These are phyloP conservation scores for Deinandra increscens DNA, from an alignment of 129 eudicot species.

Conservation along the genomic window DNA sequence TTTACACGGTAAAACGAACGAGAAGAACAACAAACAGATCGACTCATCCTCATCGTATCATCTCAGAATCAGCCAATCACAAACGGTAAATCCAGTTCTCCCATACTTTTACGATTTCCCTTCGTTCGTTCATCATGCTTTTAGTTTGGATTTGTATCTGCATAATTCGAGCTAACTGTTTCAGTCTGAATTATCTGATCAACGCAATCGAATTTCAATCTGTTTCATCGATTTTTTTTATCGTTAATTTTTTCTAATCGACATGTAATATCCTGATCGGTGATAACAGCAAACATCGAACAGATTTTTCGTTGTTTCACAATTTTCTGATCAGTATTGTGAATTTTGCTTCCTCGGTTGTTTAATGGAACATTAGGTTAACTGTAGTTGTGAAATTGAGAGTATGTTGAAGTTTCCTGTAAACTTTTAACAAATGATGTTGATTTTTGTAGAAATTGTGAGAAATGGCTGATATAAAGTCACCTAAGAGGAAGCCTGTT, in stretches of 20 bases:
- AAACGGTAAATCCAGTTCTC: conserved; percentile 18
- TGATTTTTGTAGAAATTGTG: conserved; percentile 13
- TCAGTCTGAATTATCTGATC: conserved; percentile 9
- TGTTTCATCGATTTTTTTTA: background rate
- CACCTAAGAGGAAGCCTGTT: conserved; percentile 71
- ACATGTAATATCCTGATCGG: background rate
- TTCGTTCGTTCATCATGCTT: background rate
- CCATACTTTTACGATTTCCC: conserved; percentile 25
- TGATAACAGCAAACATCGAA: background rate
- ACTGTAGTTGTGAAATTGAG: background rate
- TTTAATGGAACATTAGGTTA: background rate
- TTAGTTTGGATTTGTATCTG: conserved; percentile 8
- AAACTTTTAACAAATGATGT: background rate
- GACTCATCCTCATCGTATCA: conserved; percentile 21
- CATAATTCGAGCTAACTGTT: conserved; percentile 5
- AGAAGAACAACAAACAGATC: conserved; percentile 25
- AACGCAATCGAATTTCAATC: conserved; percentile 1
- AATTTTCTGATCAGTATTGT: background rate
- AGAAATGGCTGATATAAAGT: conserved; percentile 64
- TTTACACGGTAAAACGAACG: conserved; percentile 30
- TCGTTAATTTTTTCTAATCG: background rate
- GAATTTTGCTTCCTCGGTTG: background rate
- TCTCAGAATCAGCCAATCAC: conserved; percentile 17
- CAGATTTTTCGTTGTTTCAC: background rate
- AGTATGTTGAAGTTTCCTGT: background rate